phyloP scores from a whole-genome alignment of 257 asterid genomes.

The Plantago major region DNA sequence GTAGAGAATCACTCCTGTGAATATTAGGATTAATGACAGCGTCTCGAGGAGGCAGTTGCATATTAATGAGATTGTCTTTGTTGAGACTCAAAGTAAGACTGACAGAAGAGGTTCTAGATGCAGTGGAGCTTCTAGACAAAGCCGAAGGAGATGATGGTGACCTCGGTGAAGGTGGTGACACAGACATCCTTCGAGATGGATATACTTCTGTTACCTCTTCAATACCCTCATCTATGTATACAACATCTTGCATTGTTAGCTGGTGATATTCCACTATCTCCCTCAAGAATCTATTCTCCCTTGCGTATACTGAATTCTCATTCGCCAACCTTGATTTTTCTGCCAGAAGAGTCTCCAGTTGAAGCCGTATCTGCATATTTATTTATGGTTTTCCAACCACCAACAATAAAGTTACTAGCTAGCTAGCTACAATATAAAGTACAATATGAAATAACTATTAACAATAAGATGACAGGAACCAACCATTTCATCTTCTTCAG shows the following conservation, averaged over 20 bases:
- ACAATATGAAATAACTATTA: background rate
- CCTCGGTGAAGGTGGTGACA: slow-evolving; percentile 38
- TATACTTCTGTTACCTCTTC: slow-evolving; percentile 71
- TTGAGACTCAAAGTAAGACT: slow-evolving; percentile 3
- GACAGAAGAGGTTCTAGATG: slow-evolving; percentile 13
- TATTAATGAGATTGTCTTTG: slow-evolving; percentile 9
- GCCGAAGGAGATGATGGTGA: slow-evolving; percentile 25
- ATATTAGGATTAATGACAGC: background rate
- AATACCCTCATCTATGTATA: slow-evolving; percentile 76
- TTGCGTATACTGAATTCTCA: slow-evolving; percentile 74
- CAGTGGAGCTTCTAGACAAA: slow-evolving; percentile 16
- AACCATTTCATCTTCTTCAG: slow-evolving; percentile 93
- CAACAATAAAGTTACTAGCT: background rate
- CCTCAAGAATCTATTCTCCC: slow-evolving; percentile 89
- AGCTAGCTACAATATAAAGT: background rate
- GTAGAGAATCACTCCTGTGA: slow-evolving; percentile 18
- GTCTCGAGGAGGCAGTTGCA: slow-evolving; percentile 8
- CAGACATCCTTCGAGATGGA: slow-evolving; percentile 42
- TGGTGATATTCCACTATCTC: slow-evolving; percentile 96
- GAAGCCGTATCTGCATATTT: slow-evolving; percentile 56
- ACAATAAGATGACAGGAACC: background rate
- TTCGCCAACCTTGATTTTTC: slow-evolving; percentile 90
- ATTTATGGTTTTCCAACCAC: no score
- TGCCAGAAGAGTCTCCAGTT: slow-evolving; percentile 87
- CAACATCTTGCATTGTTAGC: slow-evolving; percentile 79